Conservation (phyloP, 2,329 filamentous ascomycete species). For the Trichoderma sp. region DNA sequence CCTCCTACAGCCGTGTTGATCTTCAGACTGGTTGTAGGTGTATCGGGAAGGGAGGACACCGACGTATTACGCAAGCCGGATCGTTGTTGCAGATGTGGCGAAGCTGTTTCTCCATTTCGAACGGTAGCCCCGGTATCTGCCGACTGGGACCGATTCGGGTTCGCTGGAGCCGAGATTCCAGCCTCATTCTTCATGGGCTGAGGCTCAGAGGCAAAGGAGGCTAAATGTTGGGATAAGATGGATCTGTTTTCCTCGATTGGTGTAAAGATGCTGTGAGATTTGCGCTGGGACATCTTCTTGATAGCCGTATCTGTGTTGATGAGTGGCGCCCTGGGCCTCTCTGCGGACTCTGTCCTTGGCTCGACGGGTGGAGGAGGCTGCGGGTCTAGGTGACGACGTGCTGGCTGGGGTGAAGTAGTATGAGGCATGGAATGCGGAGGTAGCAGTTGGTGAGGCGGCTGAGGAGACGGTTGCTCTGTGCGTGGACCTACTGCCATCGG, state of each 20-base stretch:
- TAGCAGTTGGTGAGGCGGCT: constrained; percentile 55
- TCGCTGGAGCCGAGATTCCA: constrained; percentile 34
- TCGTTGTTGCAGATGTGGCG: constrained; percentile 56
- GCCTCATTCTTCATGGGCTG: constrained; percentile 42
- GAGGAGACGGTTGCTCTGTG: constrained; percentile 61
- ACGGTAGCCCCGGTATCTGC: constrained; percentile 62
- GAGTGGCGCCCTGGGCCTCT: constrained; percentile 48
- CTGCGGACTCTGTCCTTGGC: constrained; percentile 50
- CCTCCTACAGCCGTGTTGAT: constrained; percentile 55
- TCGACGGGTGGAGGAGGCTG: constrained; percentile 54
- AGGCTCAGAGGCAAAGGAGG: constrained; percentile 62
- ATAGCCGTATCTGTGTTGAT: constrained; percentile 55
- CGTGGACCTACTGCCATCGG: constrained; percentile 48
- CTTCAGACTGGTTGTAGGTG: constrained; percentile 72
- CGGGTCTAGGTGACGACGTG: constrained; percentile 51
- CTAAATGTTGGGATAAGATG: constrained; percentile 81
- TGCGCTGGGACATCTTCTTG: constrained; percentile 70
- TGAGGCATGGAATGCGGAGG: constrained; percentile 50
- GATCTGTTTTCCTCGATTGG: constrained; percentile 93
- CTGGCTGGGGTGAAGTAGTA: constrained; percentile 49
- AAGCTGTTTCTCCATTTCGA: constrained; percentile 53
- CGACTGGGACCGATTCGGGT: constrained; percentile 61
- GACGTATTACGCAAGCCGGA: constrained; percentile 52
- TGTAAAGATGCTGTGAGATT: constrained; percentile 92
- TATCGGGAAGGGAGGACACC: constrained; percentile 66